A percentile compares a stretch with the other conserved stretches of the same genome.
phyloP scores from a whole-genome alignment of 495 filamentous ascomycete species.

The Aspergillus sclerotioniger region DNA sequence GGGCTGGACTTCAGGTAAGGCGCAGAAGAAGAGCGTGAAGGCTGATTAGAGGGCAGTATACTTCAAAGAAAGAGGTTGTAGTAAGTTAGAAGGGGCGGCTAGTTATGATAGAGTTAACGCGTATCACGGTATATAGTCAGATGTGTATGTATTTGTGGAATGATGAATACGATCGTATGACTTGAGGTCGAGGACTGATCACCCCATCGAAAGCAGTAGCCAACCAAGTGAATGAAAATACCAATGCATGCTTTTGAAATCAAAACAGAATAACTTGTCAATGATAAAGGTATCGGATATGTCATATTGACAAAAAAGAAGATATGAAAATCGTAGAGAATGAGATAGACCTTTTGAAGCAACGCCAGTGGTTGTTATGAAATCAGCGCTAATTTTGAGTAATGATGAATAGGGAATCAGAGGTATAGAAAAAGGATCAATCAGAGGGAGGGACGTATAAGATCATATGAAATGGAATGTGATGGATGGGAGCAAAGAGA shows the following conservation, averaged over 20 bases:
- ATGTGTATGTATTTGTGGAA: neutral
- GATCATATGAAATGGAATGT: neutral
- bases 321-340: too few species aligned
- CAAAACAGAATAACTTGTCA: too few species aligned
- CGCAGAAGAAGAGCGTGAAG: constrained; percentile 44
- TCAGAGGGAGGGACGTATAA: too few species aligned
- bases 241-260: too few species aligned
- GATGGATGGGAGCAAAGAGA: constrained; percentile 1
- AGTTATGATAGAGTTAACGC: neutral
- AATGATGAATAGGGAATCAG: neutral
- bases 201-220: too few species aligned
- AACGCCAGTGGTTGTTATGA: constrained; percentile 11
- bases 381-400: neutral
- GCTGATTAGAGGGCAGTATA: constrained; percentile 24
- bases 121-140: neutral
- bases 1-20: constrained; percentile 37
- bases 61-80: neutral
- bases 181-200: too few species aligned
- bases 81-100: neutral
- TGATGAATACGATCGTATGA: too few species aligned
- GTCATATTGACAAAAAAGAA: too few species aligned
- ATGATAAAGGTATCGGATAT: too few species aligned
- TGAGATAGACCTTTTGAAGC: neutral
- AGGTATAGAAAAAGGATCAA: neutral
- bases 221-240: too few species aligned